Evolutionary conservation across 768 basidiomycete species (phyloP).

Genomic region (Leccinum ochraceum): DNA sequence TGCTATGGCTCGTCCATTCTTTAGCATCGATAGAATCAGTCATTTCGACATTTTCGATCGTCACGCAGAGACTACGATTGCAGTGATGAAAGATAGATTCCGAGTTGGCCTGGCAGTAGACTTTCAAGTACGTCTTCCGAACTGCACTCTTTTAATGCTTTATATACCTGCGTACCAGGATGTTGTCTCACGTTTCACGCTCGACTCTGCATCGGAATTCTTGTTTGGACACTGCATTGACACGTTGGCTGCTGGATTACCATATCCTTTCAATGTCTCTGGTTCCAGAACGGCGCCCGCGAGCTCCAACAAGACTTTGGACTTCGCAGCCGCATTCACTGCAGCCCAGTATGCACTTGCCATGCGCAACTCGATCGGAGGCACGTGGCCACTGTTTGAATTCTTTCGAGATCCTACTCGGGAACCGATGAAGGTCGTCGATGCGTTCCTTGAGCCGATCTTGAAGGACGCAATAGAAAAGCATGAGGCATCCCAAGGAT

Average conservation of each 20-base stretch:
- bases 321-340: slow-evolving; percentile 38
- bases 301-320: slow-evolving; percentile 17
- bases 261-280: slow-evolving; percentile 37
- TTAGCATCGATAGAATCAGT: slow-evolving; percentile 58
- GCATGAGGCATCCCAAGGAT: slow-evolving; percentile 8
- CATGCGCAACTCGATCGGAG: slow-evolving; percentile 31
- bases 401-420: slow-evolving; percentile 33
- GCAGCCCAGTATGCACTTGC: slow-evolving; percentile 34
- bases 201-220: slow-evolving; percentile 56
- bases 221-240: slow-evolving; percentile 48
- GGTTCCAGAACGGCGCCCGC: slow-evolving; percentile 5
- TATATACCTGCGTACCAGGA: slow-evolving; percentile 32
- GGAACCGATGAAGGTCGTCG: slow-evolving; percentile 39
- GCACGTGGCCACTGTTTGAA: slow-evolving; percentile 45
- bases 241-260: slow-evolving; percentile 38
- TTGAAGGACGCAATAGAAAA: slow-evolving; percentile 37
- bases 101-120: slow-evolving; percentile 52
- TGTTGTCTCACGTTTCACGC: slow-evolving; percentile 46
- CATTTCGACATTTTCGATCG: slow-evolving; percentile 65
- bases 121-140: slow-evolving; percentile 47
- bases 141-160: neutral
- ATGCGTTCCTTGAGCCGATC: slow-evolving; percentile 42
- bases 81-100: slow-evolving; percentile 45
- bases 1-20: slow-evolving; percentile 70
- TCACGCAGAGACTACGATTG: slow-evolving; percentile 50